These are phyloP conservation scores for Melaleuca quinquenervia DNA, from an alignment of 345 rosid genomes.

Conservation along the genomic window DNA sequence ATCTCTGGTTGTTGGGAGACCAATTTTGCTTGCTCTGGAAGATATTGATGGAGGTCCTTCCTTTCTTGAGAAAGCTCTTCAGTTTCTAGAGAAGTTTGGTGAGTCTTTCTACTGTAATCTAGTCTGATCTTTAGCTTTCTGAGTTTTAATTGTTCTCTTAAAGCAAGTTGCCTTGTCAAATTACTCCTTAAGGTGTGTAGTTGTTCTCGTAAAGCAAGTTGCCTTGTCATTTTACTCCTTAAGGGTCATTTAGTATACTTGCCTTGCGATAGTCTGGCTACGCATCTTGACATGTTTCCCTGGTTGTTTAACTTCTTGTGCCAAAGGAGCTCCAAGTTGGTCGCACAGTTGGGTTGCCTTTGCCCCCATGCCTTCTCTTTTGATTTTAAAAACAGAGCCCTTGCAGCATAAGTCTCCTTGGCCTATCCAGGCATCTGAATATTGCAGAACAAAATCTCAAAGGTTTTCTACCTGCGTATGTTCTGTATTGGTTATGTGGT, in stretches of 20 bases:
- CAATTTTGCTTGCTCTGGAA: slow-evolving; percentile 95
- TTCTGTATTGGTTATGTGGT: background rate
- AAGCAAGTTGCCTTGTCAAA: background rate
- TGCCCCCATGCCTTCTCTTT: background rate
- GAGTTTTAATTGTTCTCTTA: background rate
- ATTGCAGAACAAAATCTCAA: background rate
- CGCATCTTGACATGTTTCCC: background rate
- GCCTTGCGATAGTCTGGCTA: background rate
- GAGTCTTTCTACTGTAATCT: slow-evolving; percentile 10
- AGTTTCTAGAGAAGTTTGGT: slow-evolving; percentile 88
- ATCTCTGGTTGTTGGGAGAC: slow-evolving; percentile 97
- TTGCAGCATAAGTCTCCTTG: background rate
- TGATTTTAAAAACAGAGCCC: background rate
- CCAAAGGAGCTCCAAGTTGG: background rate
- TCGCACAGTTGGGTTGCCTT: background rate
- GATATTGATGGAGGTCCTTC: slow-evolving; percentile 99
- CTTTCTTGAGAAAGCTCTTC: slow-evolving; percentile 98
- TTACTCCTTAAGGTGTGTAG: background rate
- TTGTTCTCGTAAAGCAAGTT: background rate
- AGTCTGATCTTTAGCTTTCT: background rate
- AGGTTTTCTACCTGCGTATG: background rate
- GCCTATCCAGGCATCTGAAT: background rate
- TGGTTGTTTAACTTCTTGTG: background rate
- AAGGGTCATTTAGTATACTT: background rate
- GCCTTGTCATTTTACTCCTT: background rate